Evolutionary conservation across 2,329 filamentous ascomycete genomes (phyloP).

Genomic region (Calonectria crousiana): DNA sequence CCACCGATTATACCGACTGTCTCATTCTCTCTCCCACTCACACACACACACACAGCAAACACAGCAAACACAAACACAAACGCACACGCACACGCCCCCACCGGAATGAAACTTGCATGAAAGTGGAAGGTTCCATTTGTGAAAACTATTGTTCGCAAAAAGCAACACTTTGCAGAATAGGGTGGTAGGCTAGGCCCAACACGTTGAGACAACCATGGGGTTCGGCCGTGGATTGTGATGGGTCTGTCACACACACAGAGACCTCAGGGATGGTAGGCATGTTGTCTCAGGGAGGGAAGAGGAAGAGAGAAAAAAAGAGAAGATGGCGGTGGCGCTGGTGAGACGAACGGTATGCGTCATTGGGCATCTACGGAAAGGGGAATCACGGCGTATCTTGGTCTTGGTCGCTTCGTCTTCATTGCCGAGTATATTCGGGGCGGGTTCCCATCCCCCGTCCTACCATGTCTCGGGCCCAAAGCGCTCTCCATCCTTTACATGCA

Average conservation of each 20-base stretch:
- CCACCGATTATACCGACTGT: not conserved
- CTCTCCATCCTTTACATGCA: conserved; percentile 63
- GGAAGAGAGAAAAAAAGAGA: not conserved
- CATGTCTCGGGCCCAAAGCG: conserved; percentile 72
- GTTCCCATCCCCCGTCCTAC: conserved; percentile 45
- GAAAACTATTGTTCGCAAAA: not conserved
- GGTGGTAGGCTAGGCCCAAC: not conserved
- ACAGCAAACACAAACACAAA: too few species aligned
- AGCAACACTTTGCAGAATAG: not conserved
- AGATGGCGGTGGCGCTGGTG: too few species aligned
- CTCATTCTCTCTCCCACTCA: not conserved
- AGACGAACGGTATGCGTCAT: not conserved
- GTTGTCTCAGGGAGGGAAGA: not conserved
- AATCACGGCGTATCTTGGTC: not conserved
- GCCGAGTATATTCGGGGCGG: not conserved
- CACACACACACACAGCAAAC: not conserved
- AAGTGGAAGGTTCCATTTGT: not conserved
- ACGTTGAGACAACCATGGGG: not conserved
- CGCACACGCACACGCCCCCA: not conserved
- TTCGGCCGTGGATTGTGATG: not conserved
- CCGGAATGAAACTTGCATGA: not conserved
- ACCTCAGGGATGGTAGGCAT: not conserved
- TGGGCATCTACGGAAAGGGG: not conserved
- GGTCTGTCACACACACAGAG: not conserved
- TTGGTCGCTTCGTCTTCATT: not conserved